Evolutionary conservation across 352 stramenopile species (phyloP).

Genomic region (Phytophthora cryptogea): DNA sequence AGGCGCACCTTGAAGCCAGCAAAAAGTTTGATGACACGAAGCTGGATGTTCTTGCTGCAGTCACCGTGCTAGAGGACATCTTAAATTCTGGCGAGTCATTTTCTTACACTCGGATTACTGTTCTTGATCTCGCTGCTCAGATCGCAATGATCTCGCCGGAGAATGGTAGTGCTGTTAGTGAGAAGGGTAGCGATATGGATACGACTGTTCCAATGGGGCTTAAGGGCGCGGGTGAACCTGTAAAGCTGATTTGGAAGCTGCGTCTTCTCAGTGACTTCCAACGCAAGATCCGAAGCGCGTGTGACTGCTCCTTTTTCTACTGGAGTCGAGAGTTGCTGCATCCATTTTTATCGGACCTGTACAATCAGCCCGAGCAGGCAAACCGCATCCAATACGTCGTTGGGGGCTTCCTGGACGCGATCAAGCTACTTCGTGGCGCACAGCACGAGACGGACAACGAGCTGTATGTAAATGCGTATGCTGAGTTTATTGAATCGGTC

Average conservation of each 20-base stretch:
- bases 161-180: conserved; percentile 32
- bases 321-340: conserved; percentile 91
- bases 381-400: conserved; percentile 87
- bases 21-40: conserved; percentile 90
- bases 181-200: conserved; percentile 50
- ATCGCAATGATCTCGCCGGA: conserved; percentile 80
- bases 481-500: conserved; percentile 81
- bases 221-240: conserved; percentile 70
- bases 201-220: conserved; percentile 43
- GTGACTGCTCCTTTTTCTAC: conserved; percentile 94
- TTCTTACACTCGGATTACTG: conserved; percentile 83
- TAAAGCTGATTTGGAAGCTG: conserved; percentile 88
- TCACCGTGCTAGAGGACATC: conserved; percentile 87
- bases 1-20: conserved; percentile 82
- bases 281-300: conserved; percentile 79
- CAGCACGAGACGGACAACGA: conserved; percentile 79
- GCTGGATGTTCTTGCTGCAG: conserved; percentile 79
- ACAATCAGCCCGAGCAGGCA: conserved; percentile 76
- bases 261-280: conserved; percentile 90
- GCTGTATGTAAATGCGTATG: conserved; percentile 71
- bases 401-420: conserved; percentile 77
- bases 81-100: conserved; percentile 82
- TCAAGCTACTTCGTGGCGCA: conserved; percentile 72
- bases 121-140: conserved; percentile 79
- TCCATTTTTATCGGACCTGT: conserved; percentile 85